Conservation (phyloP, 352 stramenopile species). For the Phytopythium vexans region DNA sequence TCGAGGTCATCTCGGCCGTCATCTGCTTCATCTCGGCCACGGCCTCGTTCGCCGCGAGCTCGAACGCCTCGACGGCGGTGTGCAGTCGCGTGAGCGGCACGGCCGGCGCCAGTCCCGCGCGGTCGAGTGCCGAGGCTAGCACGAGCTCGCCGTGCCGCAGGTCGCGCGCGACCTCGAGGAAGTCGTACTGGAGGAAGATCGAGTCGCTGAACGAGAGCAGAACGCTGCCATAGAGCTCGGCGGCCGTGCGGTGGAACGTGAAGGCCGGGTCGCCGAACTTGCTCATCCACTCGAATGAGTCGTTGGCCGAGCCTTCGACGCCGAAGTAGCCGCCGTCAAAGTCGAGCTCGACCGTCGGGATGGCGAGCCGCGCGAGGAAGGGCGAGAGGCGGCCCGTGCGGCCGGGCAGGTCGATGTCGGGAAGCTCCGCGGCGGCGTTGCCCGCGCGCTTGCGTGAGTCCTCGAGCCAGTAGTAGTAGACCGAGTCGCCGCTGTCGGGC, state of each 20-base stretch:
- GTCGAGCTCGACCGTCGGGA: constrained; percentile 69
- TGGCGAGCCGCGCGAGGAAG: constrained; percentile 65
- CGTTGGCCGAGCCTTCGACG: constrained; percentile 49
- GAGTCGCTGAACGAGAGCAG: constrained; percentile 74
- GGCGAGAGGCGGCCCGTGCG: constrained; percentile 53
- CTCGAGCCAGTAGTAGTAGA: constrained; percentile 73
- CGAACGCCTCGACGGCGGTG: constrained; percentile 56
- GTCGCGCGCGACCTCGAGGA: constrained; percentile 72
- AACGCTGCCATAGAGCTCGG: constrained; percentile 78
- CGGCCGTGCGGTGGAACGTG: constrained; percentile 66
- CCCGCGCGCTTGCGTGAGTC: constrained; percentile 32
- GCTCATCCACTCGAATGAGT: constrained; percentile 77
- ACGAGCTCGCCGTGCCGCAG: constrained; percentile 61
- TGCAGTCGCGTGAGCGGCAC: constrained; percentile 52
- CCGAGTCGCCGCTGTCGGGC: constrained; percentile 49
- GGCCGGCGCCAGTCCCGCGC: constrained; percentile 18
- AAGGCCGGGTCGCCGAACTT: constrained; percentile 72
- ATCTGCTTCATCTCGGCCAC: constrained; percentile 61
- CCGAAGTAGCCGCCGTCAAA: constrained; percentile 72
- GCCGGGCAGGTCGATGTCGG: constrained; percentile 46
- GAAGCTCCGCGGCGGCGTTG: constrained; percentile 31
- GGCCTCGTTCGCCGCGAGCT: constrained; percentile 47
- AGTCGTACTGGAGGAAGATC: constrained; percentile 86
- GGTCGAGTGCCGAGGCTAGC: constrained; percentile 39
- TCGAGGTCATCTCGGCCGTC: constrained; percentile 49